These are phyloP conservation scores for Leucocoprinus leucothites DNA, from an alignment of 768 basidiomycete species.

Conservation along the genomic window DNA sequence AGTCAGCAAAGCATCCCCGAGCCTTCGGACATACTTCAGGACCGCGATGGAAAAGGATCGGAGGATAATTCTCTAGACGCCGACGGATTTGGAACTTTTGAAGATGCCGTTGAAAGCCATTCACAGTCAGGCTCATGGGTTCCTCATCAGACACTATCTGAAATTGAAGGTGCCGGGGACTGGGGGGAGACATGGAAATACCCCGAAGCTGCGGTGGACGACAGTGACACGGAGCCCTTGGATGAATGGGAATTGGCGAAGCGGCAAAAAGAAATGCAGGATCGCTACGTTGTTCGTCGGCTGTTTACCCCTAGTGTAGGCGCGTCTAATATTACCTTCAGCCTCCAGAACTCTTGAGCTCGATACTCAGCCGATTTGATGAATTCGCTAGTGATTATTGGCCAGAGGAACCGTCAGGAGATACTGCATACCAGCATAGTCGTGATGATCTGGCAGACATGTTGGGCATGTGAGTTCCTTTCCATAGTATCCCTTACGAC, in stretches of 20 bases:
- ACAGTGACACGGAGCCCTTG: constrained; percentile 23
- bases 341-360: constrained; percentile 67
- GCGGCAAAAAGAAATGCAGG: constrained; percentile 53
- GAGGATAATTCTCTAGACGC: constrained; percentile 32
- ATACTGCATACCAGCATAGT: background rate
- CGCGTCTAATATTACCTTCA: constrained; percentile 26
- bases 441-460: constrained; percentile 20
- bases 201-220: constrained; percentile 18
- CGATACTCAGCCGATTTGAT: constrained; percentile 52
- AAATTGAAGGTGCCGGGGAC: constrained; percentile 22
- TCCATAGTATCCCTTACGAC: background rate
- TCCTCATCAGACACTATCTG: constrained; percentile 24
- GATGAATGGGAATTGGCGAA: constrained; percentile 73
- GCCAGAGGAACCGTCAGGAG: constrained; percentile 29
- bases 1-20: background rate
- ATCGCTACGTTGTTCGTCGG: constrained; percentile 61
- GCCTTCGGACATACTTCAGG: background rate
- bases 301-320: constrained; percentile 17
- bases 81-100: constrained; percentile 60
- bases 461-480: constrained; percentile 56
- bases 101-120: constrained; percentile 22
- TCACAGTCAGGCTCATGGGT: constrained; percentile 32
- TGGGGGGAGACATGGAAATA: constrained; percentile 45
- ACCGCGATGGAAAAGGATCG: background rate
- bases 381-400: constrained; percentile 51